Conservation (phyloP, 192 early-diverging fungal species). For the Coemansia sp. region DNA sequence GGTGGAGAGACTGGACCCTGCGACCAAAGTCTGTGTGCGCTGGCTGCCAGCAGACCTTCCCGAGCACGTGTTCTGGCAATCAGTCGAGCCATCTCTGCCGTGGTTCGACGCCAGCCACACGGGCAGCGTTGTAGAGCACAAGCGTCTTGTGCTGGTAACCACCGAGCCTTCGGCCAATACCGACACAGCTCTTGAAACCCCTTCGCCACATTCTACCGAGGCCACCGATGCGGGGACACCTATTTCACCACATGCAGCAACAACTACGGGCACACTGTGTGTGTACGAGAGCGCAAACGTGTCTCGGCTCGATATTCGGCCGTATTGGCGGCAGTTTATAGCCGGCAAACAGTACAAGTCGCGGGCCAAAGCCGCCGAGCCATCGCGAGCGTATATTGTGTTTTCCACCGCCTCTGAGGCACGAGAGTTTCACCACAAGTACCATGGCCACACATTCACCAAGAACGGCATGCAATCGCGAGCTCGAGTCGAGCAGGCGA, state of each 20-base stretch:
- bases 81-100: conserved; percentile 37
- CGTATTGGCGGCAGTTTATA: conserved; percentile 44
- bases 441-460: conserved; percentile 46
- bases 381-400: conserved; percentile 41
- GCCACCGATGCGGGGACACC: no score
- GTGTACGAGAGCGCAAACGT: conserved; percentile 36
- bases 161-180: background rate
- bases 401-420: conserved; percentile 36
- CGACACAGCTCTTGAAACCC: background rate
- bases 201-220: no score
- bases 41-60: conserved; percentile 48
- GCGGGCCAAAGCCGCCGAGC: conserved; percentile 26
- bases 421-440: conserved; percentile 32
- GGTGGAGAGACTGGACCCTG: background rate
- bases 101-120: conserved; percentile 28
- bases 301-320: conserved; percentile 23
- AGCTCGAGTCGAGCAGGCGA: conserved; percentile 36
- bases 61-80: conserved; percentile 49
- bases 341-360: conserved; percentile 39
- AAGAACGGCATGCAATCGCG: conserved; percentile 21
- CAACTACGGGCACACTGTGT: background rate
- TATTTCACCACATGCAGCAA: conserved; percentile 17
- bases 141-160: conserved; percentile 9
- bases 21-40: conserved; percentile 41
- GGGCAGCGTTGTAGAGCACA: conserved; percentile 12